Percentiles rank a stretch among this genome's conserved stretches.
These are phyloP conservation scores for Gossypium davidsonii DNA, from an alignment of 441 rosid species.

Conservation along the genomic window DNA sequence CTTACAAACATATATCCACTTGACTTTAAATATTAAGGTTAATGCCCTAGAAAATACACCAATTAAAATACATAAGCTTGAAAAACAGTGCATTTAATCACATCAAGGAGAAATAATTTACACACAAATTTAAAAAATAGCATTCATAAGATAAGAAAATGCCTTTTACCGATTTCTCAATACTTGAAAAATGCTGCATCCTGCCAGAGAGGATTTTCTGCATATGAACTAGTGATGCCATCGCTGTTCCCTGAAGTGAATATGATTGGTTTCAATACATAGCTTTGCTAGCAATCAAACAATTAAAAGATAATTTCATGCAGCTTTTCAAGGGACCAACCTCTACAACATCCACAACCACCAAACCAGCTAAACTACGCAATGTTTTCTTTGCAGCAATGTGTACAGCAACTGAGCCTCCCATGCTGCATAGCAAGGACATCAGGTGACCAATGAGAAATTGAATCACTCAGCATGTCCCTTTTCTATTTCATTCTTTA, in stretches of 20 bases:
- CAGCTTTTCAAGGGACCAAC: constrained; percentile 30
- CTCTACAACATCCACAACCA: constrained; percentile 89
- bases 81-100: background rate
- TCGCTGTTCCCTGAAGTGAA: constrained; percentile 77
- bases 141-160: constrained; percentile 4
- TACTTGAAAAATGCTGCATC: constrained; percentile 80
- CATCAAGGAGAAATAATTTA: background rate
- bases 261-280: constrained; percentile 12
- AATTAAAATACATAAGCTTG: background rate
- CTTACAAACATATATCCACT: background rate
- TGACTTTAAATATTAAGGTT: background rate
- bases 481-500: background rate
- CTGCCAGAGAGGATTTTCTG: constrained; percentile 80
- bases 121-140: background rate
- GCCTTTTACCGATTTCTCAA: constrained; percentile 71
- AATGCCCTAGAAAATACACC: background rate
- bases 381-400: constrained; percentile 76
- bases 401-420: constrained; percentile 96
- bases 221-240: constrained; percentile 91
- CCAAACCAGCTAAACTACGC: constrained; percentile 71
- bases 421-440: constrained; percentile 59
- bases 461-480: background rate
- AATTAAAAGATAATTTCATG: constrained; percentile 9
- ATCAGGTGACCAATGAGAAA: background rate
- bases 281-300: constrained; percentile 15